Base-by-base conservation (phyloP, 2,329 filamentous ascomycete species). In the Trichoderma cornu-damae region DNA sequence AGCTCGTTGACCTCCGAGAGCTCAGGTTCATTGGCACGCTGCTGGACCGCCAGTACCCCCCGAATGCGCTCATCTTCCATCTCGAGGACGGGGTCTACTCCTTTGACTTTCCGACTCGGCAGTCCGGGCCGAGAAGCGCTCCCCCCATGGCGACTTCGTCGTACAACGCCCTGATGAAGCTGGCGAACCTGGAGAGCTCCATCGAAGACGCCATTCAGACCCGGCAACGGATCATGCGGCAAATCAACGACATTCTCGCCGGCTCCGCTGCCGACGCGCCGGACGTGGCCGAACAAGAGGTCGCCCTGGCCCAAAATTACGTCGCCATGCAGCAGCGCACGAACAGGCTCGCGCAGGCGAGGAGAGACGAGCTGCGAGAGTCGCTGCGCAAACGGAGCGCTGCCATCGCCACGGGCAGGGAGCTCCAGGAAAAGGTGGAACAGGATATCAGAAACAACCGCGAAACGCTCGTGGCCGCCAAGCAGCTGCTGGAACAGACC, bases 121-220 rank as follows among this genome's bases (percentile, higher is more conserved):
- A 72, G 14, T 68, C 75, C n/a, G 74, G 78, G 3, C 80, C 82
- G 0, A 83, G 81, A 61, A 74, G 81, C 22, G 77, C 79, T 5
- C 71, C 78, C 1, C 64, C 75, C 2, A 69, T 81, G 0, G 75
- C 81, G 0, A 91, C 88, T 0, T 91, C 90, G 0, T 91, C 91
- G 0, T 96, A 96, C 70, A 91, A 90, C 66, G 84, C 89, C 2
- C 77, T 97, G 18, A 93, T 96, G 86, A 87, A 89, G 60, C 78
- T 97, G 9, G 87, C 89, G 5, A 96, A 92, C 58, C 79, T 97
- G 14, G 90, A 96, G 61, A 89, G 88, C 68, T 96, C 91, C 55
- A 89, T 96, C 22, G 90, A 95, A 68, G 93, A 97, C 70, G 91
- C 91, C 1, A 75, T 96, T 8, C 82, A 85, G 1, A 95, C 90